A percentile compares a stretch with the other conserved stretches of the same genome.
Conservation (phyloP, 768 basidiomycete species). For the Lactarius indigo region DNA sequence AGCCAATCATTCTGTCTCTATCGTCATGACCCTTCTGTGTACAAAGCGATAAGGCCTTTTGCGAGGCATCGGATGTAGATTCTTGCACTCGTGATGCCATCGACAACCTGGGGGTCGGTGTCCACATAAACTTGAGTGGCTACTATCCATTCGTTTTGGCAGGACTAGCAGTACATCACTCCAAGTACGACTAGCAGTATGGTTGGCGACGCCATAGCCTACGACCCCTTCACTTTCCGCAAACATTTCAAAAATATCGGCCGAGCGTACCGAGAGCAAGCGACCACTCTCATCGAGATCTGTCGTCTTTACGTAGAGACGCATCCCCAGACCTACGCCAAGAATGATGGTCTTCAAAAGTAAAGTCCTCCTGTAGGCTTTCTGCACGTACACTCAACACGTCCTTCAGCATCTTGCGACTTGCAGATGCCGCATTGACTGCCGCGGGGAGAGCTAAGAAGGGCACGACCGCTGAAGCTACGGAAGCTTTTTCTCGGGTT, state of each 20-base stretch:
- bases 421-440: neutral
- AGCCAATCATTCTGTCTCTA: neutral
- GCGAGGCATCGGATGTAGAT: neutral
- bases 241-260: constrained; percentile 4
- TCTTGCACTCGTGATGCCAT: neutral
- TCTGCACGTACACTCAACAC: neutral
- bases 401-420: neutral
- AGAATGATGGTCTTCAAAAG: neutral
- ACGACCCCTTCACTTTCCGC: neutral
- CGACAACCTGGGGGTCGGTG: neutral
- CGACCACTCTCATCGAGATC: neutral
- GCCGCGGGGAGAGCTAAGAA: neutral
- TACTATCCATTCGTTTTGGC: neutral
- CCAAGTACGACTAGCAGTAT: neutral
- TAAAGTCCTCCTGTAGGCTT: neutral
- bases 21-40: neutral
- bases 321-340: neutral
- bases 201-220: neutral
- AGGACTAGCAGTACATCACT: neutral
- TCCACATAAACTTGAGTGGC: neutral
- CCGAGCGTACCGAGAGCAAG: neutral
- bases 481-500: neutral
- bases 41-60: neutral
- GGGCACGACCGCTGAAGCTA: neutral
- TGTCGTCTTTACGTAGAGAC: neutral